These are phyloP conservation scores for Toxoplasma gondii DNA, from an alignment of 169 alveolate species.

Conservation along the genomic window DNA sequence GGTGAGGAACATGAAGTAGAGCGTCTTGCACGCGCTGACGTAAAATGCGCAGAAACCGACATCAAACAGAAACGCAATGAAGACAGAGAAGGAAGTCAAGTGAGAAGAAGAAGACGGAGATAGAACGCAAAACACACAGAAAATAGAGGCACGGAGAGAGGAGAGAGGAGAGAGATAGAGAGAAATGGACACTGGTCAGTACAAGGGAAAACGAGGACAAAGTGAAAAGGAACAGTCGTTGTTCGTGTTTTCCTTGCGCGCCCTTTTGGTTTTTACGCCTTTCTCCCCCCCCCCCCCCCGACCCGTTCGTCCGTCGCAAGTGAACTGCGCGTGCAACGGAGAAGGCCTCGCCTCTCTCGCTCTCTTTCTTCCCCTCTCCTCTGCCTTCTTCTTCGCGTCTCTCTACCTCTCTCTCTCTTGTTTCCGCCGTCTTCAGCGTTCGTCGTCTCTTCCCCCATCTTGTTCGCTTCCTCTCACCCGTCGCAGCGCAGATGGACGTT, in stretches of 20 bases:
- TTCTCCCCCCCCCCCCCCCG: too few relatives aligned
- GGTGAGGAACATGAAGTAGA: conserved; percentile 41
- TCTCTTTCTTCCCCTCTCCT: neutral
- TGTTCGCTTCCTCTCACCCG: conserved; percentile 59
- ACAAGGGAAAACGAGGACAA: neutral
- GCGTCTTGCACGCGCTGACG: conserved; percentile 59
- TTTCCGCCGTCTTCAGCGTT: too few relatives aligned
- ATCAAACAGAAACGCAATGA: neutral
- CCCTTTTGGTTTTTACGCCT: too few relatives aligned
- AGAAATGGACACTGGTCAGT: neutral
- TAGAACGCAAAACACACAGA: neutral
- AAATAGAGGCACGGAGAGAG: neutral
- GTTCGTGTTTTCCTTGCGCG: too few relatives aligned
- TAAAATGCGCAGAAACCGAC: neutral
- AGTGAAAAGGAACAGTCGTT: neutral
- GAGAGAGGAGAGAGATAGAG: neutral
- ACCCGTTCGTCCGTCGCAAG: too few relatives aligned
- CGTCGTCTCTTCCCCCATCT: too few relatives aligned
- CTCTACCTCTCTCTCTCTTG: too few relatives aligned
- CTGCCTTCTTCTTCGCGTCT: too few relatives aligned
- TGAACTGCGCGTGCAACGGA: too few relatives aligned
- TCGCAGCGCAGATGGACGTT: conserved; percentile 88
- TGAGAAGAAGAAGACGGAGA: neutral
- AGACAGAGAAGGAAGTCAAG: neutral
- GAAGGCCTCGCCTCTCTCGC: too few relatives aligned